Evolutionary conservation across 1,139 yeast species (phyloP), one percentile per base, ranked within the genome.

Genomic region (Candida tunisiensis): DNA sequence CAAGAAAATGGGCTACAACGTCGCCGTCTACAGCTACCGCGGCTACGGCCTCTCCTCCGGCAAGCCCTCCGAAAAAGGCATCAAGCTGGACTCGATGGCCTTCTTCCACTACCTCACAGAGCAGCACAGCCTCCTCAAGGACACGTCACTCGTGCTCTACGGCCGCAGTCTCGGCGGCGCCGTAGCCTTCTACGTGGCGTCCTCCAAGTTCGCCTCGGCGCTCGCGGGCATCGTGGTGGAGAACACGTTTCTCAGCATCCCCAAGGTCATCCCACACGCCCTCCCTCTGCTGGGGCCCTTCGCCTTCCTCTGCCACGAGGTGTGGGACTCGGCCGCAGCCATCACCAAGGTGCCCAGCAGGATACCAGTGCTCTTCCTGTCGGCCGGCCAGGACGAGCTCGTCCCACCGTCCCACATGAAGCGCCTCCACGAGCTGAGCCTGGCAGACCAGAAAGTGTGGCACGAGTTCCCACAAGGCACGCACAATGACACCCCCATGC

Each of bases 141-240:
- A 60, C 28, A 62, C 77, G 2, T 57, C 72, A 6, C 40, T 85
- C 4, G 54, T 82, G 1, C 59, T 83, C 11, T 85, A 83, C 46
- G 98, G 98, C 2, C 62, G 95, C 31, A 79, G 93, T 4, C 58
- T 88, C 15, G 98, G 98, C 15, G 96, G 98, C 1, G 98, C 98
- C 0, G 93, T 82, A 15, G 83, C 93, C 6, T 66, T 83, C 13
- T 78, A 83, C 49, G 66, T 82, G 28, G 85, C 92, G 0, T 62
- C 83, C 2, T 60, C 62, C 32, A 16, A 19, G 7, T 15, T 28
- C 8, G n/a, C n/a, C n/a, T n/a, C n/a, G n/a, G n/a, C n/a, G n/a
- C 55, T 80, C 11, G 59, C 60, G 32, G 94, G 75, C 1, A 41
- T 85, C 8, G 63, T 85, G 2, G 51, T 88, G 26, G 98, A 88